These are phyloP conservation scores for Yamadazyma triangularis DNA, from an alignment of 1,139 yeast species.

Conservation along the genomic window DNA sequence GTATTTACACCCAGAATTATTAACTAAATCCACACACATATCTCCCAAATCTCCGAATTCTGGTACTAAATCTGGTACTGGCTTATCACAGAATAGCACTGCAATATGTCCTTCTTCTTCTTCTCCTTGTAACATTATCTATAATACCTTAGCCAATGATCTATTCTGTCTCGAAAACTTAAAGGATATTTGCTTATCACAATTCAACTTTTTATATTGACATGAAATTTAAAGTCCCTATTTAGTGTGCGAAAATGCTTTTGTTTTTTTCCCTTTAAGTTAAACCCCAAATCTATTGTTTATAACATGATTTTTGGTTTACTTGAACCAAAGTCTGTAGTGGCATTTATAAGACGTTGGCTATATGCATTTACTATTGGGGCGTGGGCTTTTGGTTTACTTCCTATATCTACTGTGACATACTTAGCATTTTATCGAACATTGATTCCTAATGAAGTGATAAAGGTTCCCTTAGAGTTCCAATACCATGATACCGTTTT, in stretches of 20 bases:
- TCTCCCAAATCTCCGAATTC: constrained; percentile 53
- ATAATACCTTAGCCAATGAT: no score
- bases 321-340: not conserved
- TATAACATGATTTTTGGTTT: not conserved
- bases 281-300: no score
- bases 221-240: no score
- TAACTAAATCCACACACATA: constrained; percentile 30
- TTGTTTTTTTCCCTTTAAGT: no score
- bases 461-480: constrained; percentile 14
- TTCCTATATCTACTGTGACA: constrained; percentile 23
- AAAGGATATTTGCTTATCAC: no score
- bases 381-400: constrained; percentile 15
- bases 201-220: no score
- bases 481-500: no score
- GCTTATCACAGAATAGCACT: constrained; percentile 45
- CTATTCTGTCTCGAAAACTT: no score
- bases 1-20: constrained; percentile 9
- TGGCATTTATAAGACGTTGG: constrained; percentile 12
- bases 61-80: constrained; percentile 22
- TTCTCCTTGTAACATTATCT: not conserved
- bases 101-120: constrained; percentile 28
- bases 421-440: constrained; percentile 22
- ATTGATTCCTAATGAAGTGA: constrained; percentile 17
- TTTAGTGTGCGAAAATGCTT: no score
- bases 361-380: constrained; percentile 15